Evolutionary conservation across 805 yeast species (phyloP).

Genomic region (Millerago galiae): DNA sequence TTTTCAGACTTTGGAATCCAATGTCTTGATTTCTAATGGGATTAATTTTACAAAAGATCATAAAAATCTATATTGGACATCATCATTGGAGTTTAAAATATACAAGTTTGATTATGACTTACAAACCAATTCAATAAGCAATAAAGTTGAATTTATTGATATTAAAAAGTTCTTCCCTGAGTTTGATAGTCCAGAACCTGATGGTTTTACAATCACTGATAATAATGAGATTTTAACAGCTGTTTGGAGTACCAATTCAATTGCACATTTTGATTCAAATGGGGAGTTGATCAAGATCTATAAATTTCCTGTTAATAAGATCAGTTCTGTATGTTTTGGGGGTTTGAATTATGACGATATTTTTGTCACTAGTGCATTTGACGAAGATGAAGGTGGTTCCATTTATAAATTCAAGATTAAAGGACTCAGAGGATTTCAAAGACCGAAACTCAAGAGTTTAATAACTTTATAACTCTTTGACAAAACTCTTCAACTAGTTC

Average conservation of each 20-base stretch:
- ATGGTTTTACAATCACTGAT: conserved; percentile 62
- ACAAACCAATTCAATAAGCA: conserved; percentile 29
- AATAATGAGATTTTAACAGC: conserved; percentile 54
- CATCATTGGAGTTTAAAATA: conserved; percentile 41
- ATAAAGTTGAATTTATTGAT: conserved; percentile 34
- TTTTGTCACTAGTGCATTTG: conserved; percentile 60
- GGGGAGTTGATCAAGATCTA: conserved; percentile 49
- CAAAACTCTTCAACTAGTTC: conserved; percentile 67
- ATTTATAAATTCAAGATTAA: conserved; percentile 40
- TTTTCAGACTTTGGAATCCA: conserved; percentile 30
- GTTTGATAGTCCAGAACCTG: conserved; percentile 57
- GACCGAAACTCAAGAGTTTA: conserved; percentile 16
- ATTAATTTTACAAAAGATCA: conserved; percentile 44
- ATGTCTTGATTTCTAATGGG: conserved; percentile 57
- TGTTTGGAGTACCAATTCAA: conserved; percentile 53
- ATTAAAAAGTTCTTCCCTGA: conserved; percentile 23
- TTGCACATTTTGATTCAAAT: conserved; percentile 42
- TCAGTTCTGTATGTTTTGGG: conserved; percentile 57
- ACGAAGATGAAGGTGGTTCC: conserved; percentile 46
- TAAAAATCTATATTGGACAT: conserved; percentile 44
- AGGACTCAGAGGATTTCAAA: conserved; percentile 29
- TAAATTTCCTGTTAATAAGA: conserved; percentile 50
- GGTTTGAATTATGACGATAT: conserved; percentile 40
- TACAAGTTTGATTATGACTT: conserved; percentile 41
- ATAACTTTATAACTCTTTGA: conserved; percentile 15